These are phyloP conservation scores for Xylaria sp. DNA, from an alignment of 2,329 filamentous ascomycete species.

Conservation along the genomic window DNA sequence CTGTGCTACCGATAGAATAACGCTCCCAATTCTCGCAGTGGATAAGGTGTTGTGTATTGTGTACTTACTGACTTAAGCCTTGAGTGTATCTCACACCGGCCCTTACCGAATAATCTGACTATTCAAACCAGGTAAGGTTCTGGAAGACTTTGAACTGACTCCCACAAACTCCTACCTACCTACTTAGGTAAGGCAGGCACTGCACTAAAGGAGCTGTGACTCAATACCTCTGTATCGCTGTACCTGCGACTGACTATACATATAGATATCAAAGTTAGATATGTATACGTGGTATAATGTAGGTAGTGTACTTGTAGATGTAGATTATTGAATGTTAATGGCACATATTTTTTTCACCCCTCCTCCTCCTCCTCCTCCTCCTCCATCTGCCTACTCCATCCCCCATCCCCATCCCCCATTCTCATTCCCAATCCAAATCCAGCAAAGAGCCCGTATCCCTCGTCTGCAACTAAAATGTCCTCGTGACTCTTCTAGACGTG, in stretches of 20 bases:
- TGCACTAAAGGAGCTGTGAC: neutral
- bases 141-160: constrained; percentile 2
- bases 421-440: constrained; percentile 26
- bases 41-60: constrained; percentile 1
- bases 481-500: constrained; percentile 35
- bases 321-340: neutral
- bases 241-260: neutral
- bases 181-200: neutral
- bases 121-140: constrained; percentile 9
- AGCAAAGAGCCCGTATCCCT: constrained; percentile 33
- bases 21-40: neutral
- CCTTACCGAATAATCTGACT: constrained; percentile 22
- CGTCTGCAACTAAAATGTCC: constrained; percentile 35
- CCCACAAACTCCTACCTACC: neutral
- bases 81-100: neutral
- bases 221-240: constrained; percentile 4
- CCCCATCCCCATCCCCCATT: constrained; percentile 6
- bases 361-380: constrained; percentile 1
- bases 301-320: neutral
- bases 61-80: neutral
- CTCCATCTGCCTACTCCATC: neutral
- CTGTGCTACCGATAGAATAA: too few relatives aligned
- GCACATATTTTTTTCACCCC: constrained; percentile 11
- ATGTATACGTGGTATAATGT: too few relatives aligned
- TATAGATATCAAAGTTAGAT: neutral